Evolutionary conservation across 805 yeast genomes (phyloP).

Genomic region (Isabelozyma pseudorhagii): DNA sequence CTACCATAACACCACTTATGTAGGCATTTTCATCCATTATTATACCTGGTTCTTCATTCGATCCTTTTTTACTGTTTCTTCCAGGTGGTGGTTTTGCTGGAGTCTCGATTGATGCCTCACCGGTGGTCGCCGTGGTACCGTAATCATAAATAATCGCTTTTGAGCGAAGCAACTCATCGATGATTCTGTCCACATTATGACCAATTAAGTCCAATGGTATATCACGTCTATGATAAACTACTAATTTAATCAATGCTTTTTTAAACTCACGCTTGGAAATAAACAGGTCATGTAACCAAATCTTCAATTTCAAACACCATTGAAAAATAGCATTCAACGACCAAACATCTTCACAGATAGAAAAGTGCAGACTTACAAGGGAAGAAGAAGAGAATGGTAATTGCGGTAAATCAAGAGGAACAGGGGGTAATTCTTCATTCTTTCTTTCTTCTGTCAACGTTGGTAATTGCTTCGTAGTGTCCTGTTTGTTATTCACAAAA

Average conservation of each 20-base stretch:
- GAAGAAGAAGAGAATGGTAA: slow-evolving; percentile 55
- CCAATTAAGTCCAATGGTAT: slow-evolving; percentile 50
- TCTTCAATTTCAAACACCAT: slow-evolving; percentile 52
- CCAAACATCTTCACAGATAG: slow-evolving; percentile 45
- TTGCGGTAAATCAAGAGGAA: slow-evolving; percentile 49
- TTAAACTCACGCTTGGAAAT: slow-evolving; percentile 52
- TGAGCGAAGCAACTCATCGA: slow-evolving; percentile 38
- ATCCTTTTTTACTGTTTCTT: background rate
- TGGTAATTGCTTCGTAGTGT: slow-evolving; percentile 1
- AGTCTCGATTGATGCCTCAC: background rate
- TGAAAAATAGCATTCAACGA: slow-evolving; percentile 46
- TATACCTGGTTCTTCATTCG: slow-evolving; percentile 8
- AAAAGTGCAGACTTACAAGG: slow-evolving; percentile 46
- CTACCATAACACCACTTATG: slow-evolving; percentile 42
- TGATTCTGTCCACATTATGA: slow-evolving; percentile 47
- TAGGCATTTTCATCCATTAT: slow-evolving; percentile 12
- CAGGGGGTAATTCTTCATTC: slow-evolving; percentile 35
- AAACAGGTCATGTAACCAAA: slow-evolving; percentile 51
- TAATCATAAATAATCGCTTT: slow-evolving; percentile 38
- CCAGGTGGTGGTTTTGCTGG: slow-evolving; percentile 6
- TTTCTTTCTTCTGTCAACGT: slow-evolving; percentile 9
- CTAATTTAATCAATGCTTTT: slow-evolving; percentile 47
- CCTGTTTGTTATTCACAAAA: slow-evolving; percentile 31
- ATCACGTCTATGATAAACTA: slow-evolving; percentile 50
- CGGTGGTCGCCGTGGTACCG: background rate